Evolutionary conservation across 768 basidiomycete species (phyloP), one percentile per base, ranked within the genome.

Genomic region (Cystobasidium onofrii): DNA sequence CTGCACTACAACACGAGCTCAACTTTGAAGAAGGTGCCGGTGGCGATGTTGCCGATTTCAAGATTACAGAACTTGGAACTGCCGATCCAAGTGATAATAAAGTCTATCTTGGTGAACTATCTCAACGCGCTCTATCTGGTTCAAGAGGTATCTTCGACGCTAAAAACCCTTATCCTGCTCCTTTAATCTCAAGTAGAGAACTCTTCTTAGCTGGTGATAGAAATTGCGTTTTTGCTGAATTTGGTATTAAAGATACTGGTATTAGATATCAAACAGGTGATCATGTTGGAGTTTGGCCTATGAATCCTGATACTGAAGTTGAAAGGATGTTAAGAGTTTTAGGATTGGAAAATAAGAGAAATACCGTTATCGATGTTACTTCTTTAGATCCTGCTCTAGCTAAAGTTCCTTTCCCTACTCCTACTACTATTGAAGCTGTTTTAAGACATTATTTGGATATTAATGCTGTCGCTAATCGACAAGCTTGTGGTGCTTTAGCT

Each of bases 241-340:
- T 99, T 78, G 88, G 88, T 82, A 92, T 90, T 34, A 91, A 94
- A 82, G 91, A 91, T 20, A 93, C 93, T 52, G 94, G 94, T 44
- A 91, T 98, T 79, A 91, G 89, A n/a, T 99, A 99, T 82, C 95
- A 98, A 81, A 93, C 97, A 74, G 96, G 96, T 67, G 96, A 99
- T 81, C 96, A 99, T 79, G 88, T 96, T 76, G 96, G 92, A 74
- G 86, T 99, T 66, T 99, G 95, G 95, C 95, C 96, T 15, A 87
- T 88, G 72, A 99, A 99, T 82, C 87, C 95, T 9, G 91, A 96
- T 75, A 81, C 88, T 57, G 94, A 98, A 79, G 93, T 98, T 54
- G 87, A 91, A 66, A 89, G 94, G 71, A 86, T 96, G 29, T 86
- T 99, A 23, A 88, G 86, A 75, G 86, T 89, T 46, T 88, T 99